Percentiles rank a stretch among this genome's conserved stretches.
Evolutionary conservation across 75 land plant genomes (phyloP).

Genomic region (Pseudotsuga menziesii): DNA sequence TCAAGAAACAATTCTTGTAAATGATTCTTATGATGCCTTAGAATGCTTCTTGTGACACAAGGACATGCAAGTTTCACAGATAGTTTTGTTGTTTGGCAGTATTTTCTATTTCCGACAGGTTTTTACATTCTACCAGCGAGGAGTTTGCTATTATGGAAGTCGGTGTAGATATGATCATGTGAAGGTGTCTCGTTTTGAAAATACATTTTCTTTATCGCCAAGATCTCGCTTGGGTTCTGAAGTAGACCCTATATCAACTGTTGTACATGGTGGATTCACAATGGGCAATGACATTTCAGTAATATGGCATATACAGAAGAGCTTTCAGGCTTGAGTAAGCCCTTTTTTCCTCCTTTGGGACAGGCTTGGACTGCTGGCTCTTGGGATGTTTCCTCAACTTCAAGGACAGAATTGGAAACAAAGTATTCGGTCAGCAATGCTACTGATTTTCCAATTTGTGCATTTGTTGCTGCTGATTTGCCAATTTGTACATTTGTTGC

Average conservation of each 20-base stretch:
- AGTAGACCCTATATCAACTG: background rate
- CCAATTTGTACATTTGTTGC: constrained; percentile 93
- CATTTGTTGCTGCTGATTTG: constrained; percentile 41
- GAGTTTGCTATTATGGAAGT: constrained; percentile 84
- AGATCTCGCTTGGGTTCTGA: constrained; percentile 8
- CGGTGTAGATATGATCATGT: constrained; percentile 95
- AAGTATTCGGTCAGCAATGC: constrained; percentile 11
- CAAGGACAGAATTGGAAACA: background rate
- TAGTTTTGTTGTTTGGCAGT: too few relatives aligned
- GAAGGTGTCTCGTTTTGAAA: constrained; percentile 32
- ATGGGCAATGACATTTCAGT: background rate
- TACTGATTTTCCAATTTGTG: too few relatives aligned
- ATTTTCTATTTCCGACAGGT: constrained; percentile 34
- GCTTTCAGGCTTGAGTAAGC: constrained; percentile 13
- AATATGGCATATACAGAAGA: constrained; percentile 8
- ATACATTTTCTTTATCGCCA: background rate
- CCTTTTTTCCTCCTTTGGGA: constrained; percentile 10
- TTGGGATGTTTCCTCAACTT: background rate
- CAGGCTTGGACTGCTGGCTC: constrained; percentile 22
- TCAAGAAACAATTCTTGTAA: too few relatives aligned
- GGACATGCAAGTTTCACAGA: too few relatives aligned
- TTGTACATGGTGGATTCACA: background rate
- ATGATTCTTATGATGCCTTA: too few relatives aligned
- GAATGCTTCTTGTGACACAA: too few relatives aligned
- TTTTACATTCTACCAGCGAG: constrained; percentile 91